phyloP scores from a whole-genome alignment of 1,284 basidiomycete species.

The Puccinia polysora region DNA sequence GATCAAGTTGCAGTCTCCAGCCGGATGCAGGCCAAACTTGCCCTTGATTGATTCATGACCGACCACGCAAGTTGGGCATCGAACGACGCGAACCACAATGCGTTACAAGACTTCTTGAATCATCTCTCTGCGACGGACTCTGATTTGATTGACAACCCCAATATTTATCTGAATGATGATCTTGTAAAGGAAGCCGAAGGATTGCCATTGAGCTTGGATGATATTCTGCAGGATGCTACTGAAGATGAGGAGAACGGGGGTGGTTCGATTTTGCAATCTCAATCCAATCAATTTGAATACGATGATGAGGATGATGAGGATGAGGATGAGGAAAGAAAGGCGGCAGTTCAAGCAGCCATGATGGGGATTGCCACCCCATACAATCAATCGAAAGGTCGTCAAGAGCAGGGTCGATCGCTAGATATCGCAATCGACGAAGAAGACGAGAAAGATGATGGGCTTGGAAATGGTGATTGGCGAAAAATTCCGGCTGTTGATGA shows the following conservation, averaged over 20 bases:
- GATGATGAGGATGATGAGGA: slow-evolving; percentile 30
- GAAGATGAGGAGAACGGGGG: slow-evolving; percentile 20
- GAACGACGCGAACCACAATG: background rate
- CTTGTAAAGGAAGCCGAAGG: background rate
- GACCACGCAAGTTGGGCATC: too few relatives aligned
- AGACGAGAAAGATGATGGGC: background rate
- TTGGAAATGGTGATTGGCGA: background rate
- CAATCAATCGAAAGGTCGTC: background rate
- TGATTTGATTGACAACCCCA: background rate
- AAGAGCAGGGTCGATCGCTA: background rate
- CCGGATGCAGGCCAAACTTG: too few relatives aligned
- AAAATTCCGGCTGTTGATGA: background rate
- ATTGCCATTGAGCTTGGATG: background rate
- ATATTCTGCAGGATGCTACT: background rate
- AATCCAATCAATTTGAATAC: too few relatives aligned
- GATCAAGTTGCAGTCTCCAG: too few relatives aligned
- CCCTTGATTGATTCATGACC: too few relatives aligned
- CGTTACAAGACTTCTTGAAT: slow-evolving; percentile 2
- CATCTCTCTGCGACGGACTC: background rate
- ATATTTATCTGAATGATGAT: background rate
- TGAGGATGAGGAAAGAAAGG: slow-evolving; percentile 24
- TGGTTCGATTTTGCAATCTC: too few relatives aligned
- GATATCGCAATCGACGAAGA: background rate
- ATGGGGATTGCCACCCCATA: background rate
- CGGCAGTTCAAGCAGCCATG: slow-evolving; percentile 25